These are phyloP conservation scores for Teratosphaeriaceae sp. DNA, from an alignment of 2,329 filamentous ascomycete species.

Conservation along the genomic window DNA sequence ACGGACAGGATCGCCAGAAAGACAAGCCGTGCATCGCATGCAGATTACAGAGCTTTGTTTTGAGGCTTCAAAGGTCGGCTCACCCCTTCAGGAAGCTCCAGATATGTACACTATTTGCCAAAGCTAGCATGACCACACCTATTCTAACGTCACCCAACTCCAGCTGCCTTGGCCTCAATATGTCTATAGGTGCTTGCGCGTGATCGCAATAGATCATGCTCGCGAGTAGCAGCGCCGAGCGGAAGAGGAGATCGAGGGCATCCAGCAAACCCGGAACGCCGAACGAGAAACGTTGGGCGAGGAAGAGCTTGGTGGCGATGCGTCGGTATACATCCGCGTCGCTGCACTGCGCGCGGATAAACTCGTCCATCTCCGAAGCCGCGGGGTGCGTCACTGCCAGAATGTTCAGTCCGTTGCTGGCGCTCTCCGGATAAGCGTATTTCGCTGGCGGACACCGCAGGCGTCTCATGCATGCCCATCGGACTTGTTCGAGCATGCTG, in stretches of 20 bases:
- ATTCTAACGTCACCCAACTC: constrained; percentile 13
- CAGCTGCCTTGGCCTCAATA: constrained; percentile 20
- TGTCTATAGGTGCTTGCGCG: constrained; percentile 16
- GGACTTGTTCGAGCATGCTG: constrained; percentile 18
- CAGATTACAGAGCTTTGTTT: neutral
- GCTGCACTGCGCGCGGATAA: constrained; percentile 21
- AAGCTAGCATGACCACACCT: constrained; percentile 10
- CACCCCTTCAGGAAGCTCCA: constrained; percentile 26
- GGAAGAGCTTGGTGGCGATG: constrained; percentile 34
- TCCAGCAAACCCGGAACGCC: constrained; percentile 31
- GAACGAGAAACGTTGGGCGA: constrained; percentile 35
- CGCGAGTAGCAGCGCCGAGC: constrained; percentile 15
- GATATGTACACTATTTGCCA: constrained; percentile 25
- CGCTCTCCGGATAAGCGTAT: constrained; percentile 29
- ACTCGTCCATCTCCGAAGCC: constrained; percentile 28
- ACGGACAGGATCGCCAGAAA: too few species aligned
- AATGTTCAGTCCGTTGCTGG: neutral
- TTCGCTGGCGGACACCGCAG: constrained; percentile 36
- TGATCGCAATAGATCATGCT: constrained; percentile 20
- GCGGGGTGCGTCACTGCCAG: neutral
- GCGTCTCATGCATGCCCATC: constrained; percentile 32
- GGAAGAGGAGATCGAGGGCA: constrained; percentile 22
- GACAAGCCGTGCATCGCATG: neutral
- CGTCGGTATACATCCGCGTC: constrained; percentile 31
- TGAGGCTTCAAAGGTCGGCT: too few species aligned